Base-by-base conservation (phyloP, 1,284 basidiomycete species). In the Moesziomyces antarcticus region DNA sequence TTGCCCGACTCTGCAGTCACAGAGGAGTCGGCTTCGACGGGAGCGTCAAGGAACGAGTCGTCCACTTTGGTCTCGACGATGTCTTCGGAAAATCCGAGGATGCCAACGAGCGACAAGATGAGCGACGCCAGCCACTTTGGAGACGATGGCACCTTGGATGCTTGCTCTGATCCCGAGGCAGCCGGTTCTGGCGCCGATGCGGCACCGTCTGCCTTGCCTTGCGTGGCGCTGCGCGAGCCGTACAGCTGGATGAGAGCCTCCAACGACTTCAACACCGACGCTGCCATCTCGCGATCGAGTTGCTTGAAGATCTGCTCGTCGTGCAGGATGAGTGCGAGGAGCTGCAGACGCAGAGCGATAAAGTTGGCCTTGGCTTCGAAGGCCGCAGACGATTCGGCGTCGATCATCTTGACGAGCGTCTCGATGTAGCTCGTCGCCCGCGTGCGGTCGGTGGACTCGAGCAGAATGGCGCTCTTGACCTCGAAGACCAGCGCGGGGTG, bases 401-500 rank as follows among this genome's bases (percentile, higher is more conserved):
- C 56, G 20, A 72, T 54, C 33, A 65, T 55, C 53, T 60, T 61
- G 51, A 78, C 62, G 25, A 80, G 56, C 35, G 56, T 58, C 27
- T 50, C 55, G 43, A 75, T 50, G 49, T 64, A 44, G n/a, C 47
- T 35, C 48, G 50, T 56, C 18, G 65, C 51, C 30, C 64, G 54
- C 48, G 41, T 49, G 20, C 56, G 52, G 22, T 72, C 68, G n/a
- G 45, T 47, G 5, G 70, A 63, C 25, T 79, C 62, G 56, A 82
- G 53, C 21, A 73, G 48, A 45, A 84, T 73, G 41, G 79, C 75
- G 11, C 74, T 57, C 46, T 77, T 77, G 50, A 97, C 88, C 80
- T 97, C 94, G 80, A 97, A 97, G 49, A 97, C 90, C 46, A 97
- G 88, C 7, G 91, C 90, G 9, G 92, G 90, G 76, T 94, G 91